Conservation (phyloP, 23 red algal species). For the Gracilariopsis chorda region DNA sequence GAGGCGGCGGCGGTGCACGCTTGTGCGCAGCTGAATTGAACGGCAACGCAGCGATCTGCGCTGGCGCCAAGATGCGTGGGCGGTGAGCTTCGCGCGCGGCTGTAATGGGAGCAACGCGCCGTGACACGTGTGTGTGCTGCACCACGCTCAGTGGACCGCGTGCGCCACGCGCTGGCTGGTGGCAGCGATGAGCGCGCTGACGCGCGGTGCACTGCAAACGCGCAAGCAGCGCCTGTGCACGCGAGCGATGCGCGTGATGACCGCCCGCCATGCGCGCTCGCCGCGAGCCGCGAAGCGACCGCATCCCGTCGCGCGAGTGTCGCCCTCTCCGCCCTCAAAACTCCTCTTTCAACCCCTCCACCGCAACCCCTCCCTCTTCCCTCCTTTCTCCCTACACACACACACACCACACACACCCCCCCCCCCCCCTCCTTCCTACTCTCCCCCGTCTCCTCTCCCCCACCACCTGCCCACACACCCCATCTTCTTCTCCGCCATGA, state of each 20-base stretch:
- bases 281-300: background rate
- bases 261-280: background rate
- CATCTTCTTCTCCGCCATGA: background rate
- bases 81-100: too few species aligned
- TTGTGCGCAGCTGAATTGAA: background rate
- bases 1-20: background rate
- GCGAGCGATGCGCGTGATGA: background rate
- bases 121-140: background rate
- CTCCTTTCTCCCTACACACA: background rate
- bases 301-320: background rate
- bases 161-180: background rate
- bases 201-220: background rate
- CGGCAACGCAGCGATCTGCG: background rate
- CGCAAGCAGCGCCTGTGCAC: background rate
- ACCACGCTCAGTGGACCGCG: background rate
- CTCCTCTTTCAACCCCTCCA: too few species aligned
- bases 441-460: background rate
- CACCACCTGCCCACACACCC: background rate
- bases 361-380: background rate
- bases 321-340: background rate
- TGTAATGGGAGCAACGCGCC: slow-evolving; percentile 2
- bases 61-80: background rate
- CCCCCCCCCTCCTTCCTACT: background rate
- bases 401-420: background rate
- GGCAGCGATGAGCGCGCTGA: background rate